Evolutionary conservation across 306 rosid species (phyloP), one percentile per base, ranked within the genome.

Genomic region (Vigna hirtella): DNA sequence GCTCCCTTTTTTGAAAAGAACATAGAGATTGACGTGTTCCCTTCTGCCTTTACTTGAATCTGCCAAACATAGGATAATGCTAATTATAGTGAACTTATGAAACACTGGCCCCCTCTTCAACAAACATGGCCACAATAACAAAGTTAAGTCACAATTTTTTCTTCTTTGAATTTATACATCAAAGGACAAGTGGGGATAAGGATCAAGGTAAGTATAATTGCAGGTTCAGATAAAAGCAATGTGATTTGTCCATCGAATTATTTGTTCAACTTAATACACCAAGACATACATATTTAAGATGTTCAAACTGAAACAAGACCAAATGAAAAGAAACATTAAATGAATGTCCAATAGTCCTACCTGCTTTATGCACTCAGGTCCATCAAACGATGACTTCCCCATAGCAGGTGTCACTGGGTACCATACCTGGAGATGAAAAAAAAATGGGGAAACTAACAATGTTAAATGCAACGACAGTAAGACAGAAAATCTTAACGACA

Each of bases 321-420:
- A 50, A 76, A 9, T 12, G 45, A 61, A n/a, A 22, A 20, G 55
- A 24, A 70, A 71, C 64, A 75, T 81, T 9, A 64, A 70, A 32
- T 5, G 17, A 66, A 78, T 56, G 61, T 52, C 40, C 7, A 79
- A 40, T 12, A 45, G 48, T 10, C 83, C 49, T 72, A 95, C 98
- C 98, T 95, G 91, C 76, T 87, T 85, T 77, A 89, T 85, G 85
- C 98, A 92, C 77, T 92, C 96, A 28, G 90, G 97, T 18, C 93
- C 98, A 71, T 91, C 88, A 85, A 90, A 91, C 63, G 98, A 89
- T 11, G 90, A 43, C 85, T 94, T 94, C 15, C 96, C 97, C 97
- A 95, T 88, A 49, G 90, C 89, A 67, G 93, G 80, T 49, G 97
- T 88, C 50, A 92, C 98, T 11, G 98, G 98, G 74, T 92, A 85